Evolutionary conservation across 1,284 basidiomycete genomes (phyloP).

Genomic region (Sanghuangporus baumii): DNA sequence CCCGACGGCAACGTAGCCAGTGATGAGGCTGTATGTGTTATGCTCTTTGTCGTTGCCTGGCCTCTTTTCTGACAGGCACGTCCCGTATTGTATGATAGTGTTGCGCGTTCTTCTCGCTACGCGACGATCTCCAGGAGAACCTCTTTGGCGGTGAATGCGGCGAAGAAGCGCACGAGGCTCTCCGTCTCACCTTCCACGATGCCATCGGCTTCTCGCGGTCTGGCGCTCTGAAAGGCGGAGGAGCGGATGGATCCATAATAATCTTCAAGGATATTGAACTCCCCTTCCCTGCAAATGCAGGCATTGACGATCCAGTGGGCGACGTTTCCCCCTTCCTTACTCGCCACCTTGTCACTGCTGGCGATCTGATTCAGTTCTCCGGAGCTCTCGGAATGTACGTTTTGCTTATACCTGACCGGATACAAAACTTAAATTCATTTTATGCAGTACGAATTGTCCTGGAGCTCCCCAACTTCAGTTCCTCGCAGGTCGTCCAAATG

Average conservation of each 20-base stretch:
- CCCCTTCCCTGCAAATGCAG: conserved; percentile 23
- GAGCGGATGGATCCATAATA: conserved; percentile 20
- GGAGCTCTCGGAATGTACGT: conserved; percentile 25
- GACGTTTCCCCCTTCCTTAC: conserved; percentile 24
- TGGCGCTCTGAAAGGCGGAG: conserved; percentile 9
- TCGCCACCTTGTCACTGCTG: conserved; percentile 24
- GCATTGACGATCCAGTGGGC: conserved; percentile 26
- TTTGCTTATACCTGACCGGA: not conserved
- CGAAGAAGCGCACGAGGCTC: conserved; percentile 21
- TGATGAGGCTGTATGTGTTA: conserved; percentile 7
- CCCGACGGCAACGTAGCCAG: conserved; percentile 19
- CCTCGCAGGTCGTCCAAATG: conserved; percentile 22
- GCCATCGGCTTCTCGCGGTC: conserved; percentile 23
- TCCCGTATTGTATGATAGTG: conserved; percentile 11
- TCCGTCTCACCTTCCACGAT: conserved; percentile 25
- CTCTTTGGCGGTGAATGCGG: conserved; percentile 20
- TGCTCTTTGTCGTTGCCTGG: not conserved
- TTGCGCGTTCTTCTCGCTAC: conserved; percentile 22
- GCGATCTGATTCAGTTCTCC: conserved; percentile 29
- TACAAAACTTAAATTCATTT: not conserved
- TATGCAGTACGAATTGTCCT: conserved; percentile 24
- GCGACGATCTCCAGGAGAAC: conserved; percentile 21
- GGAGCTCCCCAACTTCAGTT: conserved; percentile 26
- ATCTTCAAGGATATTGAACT: conserved; percentile 17
- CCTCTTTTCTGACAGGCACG: not conserved